phyloP scores from a whole-genome alignment of 2,329 filamentous ascomycete genomes.

The Periconia sp. region DNA sequence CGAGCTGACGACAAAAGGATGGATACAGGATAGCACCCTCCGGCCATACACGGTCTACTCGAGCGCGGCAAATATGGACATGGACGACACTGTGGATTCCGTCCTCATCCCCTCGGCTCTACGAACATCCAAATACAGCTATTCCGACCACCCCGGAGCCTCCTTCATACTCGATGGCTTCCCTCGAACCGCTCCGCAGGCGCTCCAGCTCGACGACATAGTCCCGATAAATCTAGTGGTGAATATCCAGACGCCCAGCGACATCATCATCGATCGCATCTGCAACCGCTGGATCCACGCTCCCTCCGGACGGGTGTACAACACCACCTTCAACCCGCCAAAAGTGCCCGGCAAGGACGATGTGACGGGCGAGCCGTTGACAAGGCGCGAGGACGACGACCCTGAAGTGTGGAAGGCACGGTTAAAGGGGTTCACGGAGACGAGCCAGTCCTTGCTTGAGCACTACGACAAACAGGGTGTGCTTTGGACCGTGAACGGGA shows the following conservation, averaged over 20 bases:
- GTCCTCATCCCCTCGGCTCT: slow-evolving; percentile 50
- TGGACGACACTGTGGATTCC: slow-evolving; percentile 46
- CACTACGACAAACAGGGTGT: slow-evolving; percentile 87
- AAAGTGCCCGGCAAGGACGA: slow-evolving; percentile 83
- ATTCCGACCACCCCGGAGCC: slow-evolving; percentile 73
- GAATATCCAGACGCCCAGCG: slow-evolving; percentile 81
- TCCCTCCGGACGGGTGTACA: slow-evolving; percentile 90
- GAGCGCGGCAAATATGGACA: slow-evolving; percentile 36
- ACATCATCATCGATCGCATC: slow-evolving; percentile 88
- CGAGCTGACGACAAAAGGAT: slow-evolving; percentile 83
- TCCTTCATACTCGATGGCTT: slow-evolving; percentile 98
- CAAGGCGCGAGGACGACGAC: slow-evolving; percentile 83
- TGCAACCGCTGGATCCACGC: slow-evolving; percentile 92
- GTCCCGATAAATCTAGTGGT: slow-evolving; percentile 96
- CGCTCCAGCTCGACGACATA: slow-evolving; percentile 74
- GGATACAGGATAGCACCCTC: slow-evolving; percentile 66
- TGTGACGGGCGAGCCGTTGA: slow-evolving; percentile 84
- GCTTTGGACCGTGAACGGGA: slow-evolving; percentile 83
- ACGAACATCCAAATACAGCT: slow-evolving; percentile 48
- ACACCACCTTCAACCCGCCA: slow-evolving; percentile 89
- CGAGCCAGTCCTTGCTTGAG: slow-evolving; percentile 81
- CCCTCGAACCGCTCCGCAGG: slow-evolving; percentile 85
- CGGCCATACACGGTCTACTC: slow-evolving; percentile 54
- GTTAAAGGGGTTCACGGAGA: slow-evolving; percentile 84
- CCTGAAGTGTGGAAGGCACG: slow-evolving; percentile 84